These are phyloP conservation scores for Coelastrella sp. DNA, from an alignment of 139 green algal genomes.

Conservation along the genomic window DNA sequence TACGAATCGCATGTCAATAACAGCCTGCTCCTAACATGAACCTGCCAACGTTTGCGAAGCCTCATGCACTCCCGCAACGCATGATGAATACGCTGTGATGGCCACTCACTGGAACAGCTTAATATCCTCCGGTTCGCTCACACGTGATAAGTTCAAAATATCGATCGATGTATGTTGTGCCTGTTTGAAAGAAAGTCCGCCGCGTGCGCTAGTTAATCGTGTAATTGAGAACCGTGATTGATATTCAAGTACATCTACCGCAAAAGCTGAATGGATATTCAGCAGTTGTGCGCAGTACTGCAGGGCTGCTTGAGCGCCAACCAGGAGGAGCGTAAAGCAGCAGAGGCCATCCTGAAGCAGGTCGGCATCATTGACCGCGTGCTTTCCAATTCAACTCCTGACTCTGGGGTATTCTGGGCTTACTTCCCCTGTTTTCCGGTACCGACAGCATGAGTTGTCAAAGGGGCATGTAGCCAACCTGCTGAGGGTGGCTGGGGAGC, in stretches of 20 bases:
- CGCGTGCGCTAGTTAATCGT: too few relatives aligned
- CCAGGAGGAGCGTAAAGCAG: slow-evolving; percentile 64
- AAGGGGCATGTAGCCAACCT: slow-evolving; percentile 81
- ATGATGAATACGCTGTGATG: too few relatives aligned
- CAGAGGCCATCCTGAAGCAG: slow-evolving; percentile 81
- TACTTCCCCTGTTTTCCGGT: background rate
- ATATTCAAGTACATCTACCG: background rate
- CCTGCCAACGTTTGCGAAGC: background rate
- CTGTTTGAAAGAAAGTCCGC: too few relatives aligned
- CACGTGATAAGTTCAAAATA: background rate
- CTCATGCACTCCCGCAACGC: too few relatives aligned
- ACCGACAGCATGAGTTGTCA: slow-evolving; percentile 70
- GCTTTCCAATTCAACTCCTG: background rate
- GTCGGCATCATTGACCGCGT: slow-evolving; percentile 58
- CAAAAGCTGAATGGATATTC: slow-evolving; percentile 74
- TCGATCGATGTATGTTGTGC: background rate
- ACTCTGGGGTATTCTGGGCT: background rate
- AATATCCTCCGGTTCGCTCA: too few relatives aligned
- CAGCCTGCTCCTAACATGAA: background rate
- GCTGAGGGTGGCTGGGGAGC: slow-evolving; percentile 84
- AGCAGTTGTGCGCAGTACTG: slow-evolving; percentile 73
- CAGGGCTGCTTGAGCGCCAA: slow-evolving; percentile 71
- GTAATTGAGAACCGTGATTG: too few relatives aligned
- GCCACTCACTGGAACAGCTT: too few relatives aligned
- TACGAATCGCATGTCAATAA: background rate